Conservation (phyloP, 1,284 basidiomycete species). For the Cutaneotrichosporon daszewskae region DNA sequence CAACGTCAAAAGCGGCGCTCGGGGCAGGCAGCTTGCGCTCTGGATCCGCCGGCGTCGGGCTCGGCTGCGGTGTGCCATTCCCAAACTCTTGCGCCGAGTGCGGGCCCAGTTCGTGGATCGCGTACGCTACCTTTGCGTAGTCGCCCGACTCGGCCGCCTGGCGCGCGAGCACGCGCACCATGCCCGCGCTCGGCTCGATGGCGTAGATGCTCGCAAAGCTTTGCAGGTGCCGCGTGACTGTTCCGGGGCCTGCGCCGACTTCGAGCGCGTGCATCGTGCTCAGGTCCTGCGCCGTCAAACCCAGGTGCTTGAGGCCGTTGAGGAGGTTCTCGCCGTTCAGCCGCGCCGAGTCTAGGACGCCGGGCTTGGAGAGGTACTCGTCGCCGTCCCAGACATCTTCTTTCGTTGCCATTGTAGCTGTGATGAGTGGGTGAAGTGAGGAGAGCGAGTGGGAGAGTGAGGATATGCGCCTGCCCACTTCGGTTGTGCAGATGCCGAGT, state of each 20-base stretch:
- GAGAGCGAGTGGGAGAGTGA: too few relatives aligned
- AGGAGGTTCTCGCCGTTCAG: slow-evolving; percentile 20
- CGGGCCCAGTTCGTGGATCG: slow-evolving; percentile 21
- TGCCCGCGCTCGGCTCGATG: slow-evolving; percentile 31
- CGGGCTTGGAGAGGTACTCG: slow-evolving; percentile 27
- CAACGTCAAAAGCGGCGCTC: slow-evolving; percentile 23
- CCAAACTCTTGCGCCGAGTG: slow-evolving; percentile 9
- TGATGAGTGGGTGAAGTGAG: neutral
- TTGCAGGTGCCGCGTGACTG: slow-evolving; percentile 28
- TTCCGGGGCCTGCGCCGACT: slow-evolving; percentile 34
- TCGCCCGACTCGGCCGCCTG: slow-evolving; percentile 7
- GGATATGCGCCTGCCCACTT: too few relatives aligned
- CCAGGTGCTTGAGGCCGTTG: slow-evolving; percentile 16
- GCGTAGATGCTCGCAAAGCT: slow-evolving; percentile 28
- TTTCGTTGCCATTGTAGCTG: neutral
- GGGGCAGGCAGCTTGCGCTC: slow-evolving; percentile 20
- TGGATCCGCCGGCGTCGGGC: slow-evolving; percentile 17
- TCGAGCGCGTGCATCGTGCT: slow-evolving; percentile 24
- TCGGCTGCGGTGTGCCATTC: slow-evolving; percentile 9
- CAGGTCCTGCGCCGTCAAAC: slow-evolving; percentile 8
- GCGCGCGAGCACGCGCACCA: slow-evolving; percentile 25
- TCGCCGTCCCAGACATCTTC: slow-evolving; percentile 31
- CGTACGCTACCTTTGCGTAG: slow-evolving; percentile 7
- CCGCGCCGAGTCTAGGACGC: slow-evolving; percentile 23
- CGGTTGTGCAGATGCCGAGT: too few relatives aligned